A percentile compares a stretch with the other conserved stretches of the same genome.
Evolutionary conservation across 192 early-diverging fungal genomes (phyloP).

Genomic region (Thamnidium elegans): DNA sequence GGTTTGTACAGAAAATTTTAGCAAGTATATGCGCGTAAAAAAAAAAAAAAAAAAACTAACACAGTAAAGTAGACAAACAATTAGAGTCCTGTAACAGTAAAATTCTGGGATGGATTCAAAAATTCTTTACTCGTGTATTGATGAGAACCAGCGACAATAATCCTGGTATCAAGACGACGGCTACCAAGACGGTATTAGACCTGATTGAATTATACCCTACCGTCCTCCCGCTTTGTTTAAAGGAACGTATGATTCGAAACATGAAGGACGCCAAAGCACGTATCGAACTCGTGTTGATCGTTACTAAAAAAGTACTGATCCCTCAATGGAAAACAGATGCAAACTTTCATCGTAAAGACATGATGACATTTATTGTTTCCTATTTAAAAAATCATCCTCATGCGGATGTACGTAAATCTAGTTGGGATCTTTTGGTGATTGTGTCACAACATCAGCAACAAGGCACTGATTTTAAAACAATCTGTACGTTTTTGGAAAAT

Average conservation of each 20-base stretch:
- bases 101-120: constrained; percentile 3
- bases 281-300: constrained; percentile 12
- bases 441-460: not conserved
- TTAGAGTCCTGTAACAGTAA: not conserved
- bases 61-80: not conserved
- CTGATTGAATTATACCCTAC: constrained; percentile 9
- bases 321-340: constrained; percentile 6
- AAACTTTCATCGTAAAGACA: not conserved
- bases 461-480: not conserved
- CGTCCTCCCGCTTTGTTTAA: constrained; percentile 3
- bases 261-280: constrained; percentile 23
- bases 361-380: constrained; percentile 10
- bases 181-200: constrained; percentile 6
- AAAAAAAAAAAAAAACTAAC: not conserved
- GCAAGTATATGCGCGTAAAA: not conserved
- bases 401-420: constrained; percentile 6
- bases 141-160: constrained; percentile 22
- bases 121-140: constrained; percentile 20
- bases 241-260: constrained; percentile 27
- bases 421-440: not conserved
- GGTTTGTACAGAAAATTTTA: not conserved
- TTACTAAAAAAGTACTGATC: not conserved
- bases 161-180: constrained; percentile 13
- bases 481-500: constrained; percentile 3
- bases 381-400: constrained; percentile 12